Evolutionary conservation across 75 land plant species (phyloP).

Genomic region (Sequoiadendron giganteum): DNA sequence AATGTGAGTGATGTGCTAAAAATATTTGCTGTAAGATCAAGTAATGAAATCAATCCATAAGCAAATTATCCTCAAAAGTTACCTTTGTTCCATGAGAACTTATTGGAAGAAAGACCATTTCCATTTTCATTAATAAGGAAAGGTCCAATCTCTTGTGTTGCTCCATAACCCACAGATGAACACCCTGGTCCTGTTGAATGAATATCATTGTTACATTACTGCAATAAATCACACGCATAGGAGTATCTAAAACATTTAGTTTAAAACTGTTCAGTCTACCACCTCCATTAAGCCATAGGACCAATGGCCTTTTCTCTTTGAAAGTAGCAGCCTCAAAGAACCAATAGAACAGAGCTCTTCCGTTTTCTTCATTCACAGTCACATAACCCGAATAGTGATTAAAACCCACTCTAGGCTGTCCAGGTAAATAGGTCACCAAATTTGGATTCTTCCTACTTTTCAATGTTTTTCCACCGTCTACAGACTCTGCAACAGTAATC

Average conservation of each 20-base stretch:
- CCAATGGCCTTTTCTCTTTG: constrained; percentile 50
- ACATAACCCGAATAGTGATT: constrained; percentile 86
- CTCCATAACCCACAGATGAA: constrained; percentile 86
- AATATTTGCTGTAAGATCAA: background rate
- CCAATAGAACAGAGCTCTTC: constrained; percentile 90
- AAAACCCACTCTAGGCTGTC: constrained; percentile 70
- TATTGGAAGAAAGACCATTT: constrained; percentile 41
- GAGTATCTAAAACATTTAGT: background rate
- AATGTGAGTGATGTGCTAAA: background rate
- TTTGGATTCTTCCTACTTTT: background rate
- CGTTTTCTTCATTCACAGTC: constrained; percentile 53
- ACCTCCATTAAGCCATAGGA: constrained; percentile 96
- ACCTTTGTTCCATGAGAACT: constrained; percentile 77
- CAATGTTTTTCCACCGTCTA: background rate
- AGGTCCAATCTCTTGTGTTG: constrained; percentile 82
- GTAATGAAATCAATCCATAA: background rate
- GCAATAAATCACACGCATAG: background rate
- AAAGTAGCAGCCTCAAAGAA: constrained; percentile 58
- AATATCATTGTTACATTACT: background rate
- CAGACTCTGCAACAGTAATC: background rate
- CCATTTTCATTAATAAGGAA: constrained; percentile 48
- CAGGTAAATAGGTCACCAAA: constrained; percentile 41
- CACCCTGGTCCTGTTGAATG: constrained; percentile 79
- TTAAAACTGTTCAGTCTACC: background rate
- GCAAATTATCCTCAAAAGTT: background rate